These are phyloP conservation scores for Epichloe scottii DNA, from an alignment of 2,329 filamentous ascomycete genomes.

Conservation along the genomic window DNA sequence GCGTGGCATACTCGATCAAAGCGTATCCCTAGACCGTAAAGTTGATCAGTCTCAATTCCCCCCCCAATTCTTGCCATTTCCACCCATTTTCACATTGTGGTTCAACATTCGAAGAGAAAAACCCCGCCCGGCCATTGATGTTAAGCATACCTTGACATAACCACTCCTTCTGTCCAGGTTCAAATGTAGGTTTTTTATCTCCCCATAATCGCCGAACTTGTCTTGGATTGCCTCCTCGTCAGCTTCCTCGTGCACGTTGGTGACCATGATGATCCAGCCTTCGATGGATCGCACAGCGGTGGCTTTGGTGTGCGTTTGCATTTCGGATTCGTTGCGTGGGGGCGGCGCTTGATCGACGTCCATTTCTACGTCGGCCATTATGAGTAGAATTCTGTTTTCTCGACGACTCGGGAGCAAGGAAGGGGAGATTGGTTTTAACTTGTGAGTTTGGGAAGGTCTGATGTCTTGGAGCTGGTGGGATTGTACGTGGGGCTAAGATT, in stretches of 20 bases:
- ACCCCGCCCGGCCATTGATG: too few species aligned
- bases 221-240: slow-evolving; percentile 75
- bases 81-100: neutral
- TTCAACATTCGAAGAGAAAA: neutral
- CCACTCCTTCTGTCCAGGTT: slow-evolving; percentile 73
- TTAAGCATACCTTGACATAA: slow-evolving; percentile 60
- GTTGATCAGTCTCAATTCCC: neutral
- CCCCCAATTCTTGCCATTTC: neutral
- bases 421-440: neutral
- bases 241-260: slow-evolving; percentile 79
- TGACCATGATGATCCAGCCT: slow-evolving; percentile 79
- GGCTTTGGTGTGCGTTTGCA: slow-evolving; percentile 61
- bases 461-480: neutral
- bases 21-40: slow-evolving; percentile 56
- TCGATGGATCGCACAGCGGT: slow-evolving; percentile 78
- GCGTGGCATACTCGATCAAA: slow-evolving; percentile 70
- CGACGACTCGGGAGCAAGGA: neutral
- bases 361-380: slow-evolving; percentile 47
- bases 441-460: neutral
- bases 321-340: slow-evolving; percentile 44
- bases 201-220: slow-evolving; percentile 70
- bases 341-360: slow-evolving; percentile 36
- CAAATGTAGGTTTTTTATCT: slow-evolving; percentile 77
- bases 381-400: neutral
- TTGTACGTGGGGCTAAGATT: neutral